A percentile compares a stretch with the other conserved stretches of the same genome.
phyloP scores from a whole-genome alignment of 495 filamentous ascomycete genomes.

The Tuber umbilicatum region DNA sequence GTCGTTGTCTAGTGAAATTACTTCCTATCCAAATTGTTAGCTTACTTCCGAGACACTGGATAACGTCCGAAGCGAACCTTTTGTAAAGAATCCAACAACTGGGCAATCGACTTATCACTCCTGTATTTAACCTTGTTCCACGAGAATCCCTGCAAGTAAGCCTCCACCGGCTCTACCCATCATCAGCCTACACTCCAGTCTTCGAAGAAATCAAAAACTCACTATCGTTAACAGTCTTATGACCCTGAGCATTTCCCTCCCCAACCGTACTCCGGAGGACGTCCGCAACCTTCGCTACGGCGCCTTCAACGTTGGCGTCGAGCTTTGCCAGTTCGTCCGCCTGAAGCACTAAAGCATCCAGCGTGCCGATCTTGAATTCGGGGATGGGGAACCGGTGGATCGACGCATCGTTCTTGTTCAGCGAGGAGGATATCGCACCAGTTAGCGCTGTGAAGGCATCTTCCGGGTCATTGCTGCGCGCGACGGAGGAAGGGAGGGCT shows the following conservation, averaged over 20 bases:
- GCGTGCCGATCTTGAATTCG: slow-evolving; percentile 92
- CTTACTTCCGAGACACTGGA: slow-evolving; percentile 4
- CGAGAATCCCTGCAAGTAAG: slow-evolving; percentile 78
- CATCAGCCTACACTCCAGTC: slow-evolving; percentile 11
- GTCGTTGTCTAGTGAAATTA: slow-evolving; percentile 82
- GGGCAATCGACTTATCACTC: slow-evolving; percentile 76
- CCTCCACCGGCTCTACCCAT: slow-evolving; percentile 73
- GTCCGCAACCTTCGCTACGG: slow-evolving; percentile 83
- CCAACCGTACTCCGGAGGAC: slow-evolving; percentile 71
- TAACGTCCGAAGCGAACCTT: slow-evolving; percentile 52
- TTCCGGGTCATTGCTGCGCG: slow-evolving; percentile 63
- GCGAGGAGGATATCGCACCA: slow-evolving; percentile 54
- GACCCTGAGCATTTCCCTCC: slow-evolving; percentile 72
- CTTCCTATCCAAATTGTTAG: slow-evolving; percentile 54
- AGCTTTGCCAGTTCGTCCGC: slow-evolving; percentile 93
- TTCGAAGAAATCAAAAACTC: slow-evolving; percentile 41
- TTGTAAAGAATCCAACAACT: slow-evolving; percentile 76
- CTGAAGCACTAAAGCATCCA: slow-evolving; percentile 93
- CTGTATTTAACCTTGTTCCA: slow-evolving; percentile 98
- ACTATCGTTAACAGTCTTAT: slow-evolving; percentile 97
- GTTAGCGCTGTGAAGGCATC: slow-evolving; percentile 62
- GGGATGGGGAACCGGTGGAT: slow-evolving; percentile 76
- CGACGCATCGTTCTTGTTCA: slow-evolving; percentile 67
- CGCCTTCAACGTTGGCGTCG: slow-evolving; percentile 65
- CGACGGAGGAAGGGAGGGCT: slow-evolving; percentile 68